These are phyloP conservation scores for Trametes cubensis DNA, from an alignment of 768 basidiomycete species.

Conservation along the genomic window DNA sequence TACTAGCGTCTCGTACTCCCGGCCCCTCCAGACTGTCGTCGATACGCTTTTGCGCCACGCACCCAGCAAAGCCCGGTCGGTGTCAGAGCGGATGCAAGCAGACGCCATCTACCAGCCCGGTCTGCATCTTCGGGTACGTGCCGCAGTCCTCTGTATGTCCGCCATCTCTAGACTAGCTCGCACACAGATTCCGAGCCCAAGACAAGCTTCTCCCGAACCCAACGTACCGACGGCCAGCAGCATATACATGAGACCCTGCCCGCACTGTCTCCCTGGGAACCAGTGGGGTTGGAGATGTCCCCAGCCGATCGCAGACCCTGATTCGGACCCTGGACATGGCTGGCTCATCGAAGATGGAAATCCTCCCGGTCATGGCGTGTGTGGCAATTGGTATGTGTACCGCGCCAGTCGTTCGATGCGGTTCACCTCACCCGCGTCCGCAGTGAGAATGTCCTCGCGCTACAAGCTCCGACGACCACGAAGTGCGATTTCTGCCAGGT, in stretches of 20 bases:
- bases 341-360: conserved; percentile 78
- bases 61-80: conserved; percentile 67
- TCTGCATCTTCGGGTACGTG: conserved; percentile 58
- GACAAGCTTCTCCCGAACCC: conserved; percentile 77
- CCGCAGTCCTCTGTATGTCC: not conserved
- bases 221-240: conserved; percentile 61
- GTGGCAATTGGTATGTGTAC: conserved; percentile 72
- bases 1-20: conserved; percentile 69
- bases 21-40: conserved; percentile 70
- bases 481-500: conserved; percentile 84
- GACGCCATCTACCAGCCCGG: conserved; percentile 77
- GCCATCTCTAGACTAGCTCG: not conserved
- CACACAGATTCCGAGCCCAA: conserved; percentile 69
- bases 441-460: conserved; percentile 76
- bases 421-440: conserved; percentile 3
- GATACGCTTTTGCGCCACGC: conserved; percentile 72
- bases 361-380: conserved; percentile 79
- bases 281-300: conserved; percentile 80
- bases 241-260: conserved; percentile 77
- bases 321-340: conserved; percentile 65
- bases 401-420: not conserved
- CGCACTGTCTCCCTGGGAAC: conserved; percentile 73
- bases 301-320: conserved; percentile 77
- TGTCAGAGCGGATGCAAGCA: conserved; percentile 76
- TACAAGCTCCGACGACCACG: conserved; percentile 74